Evolutionary conservation across 495 filamentous ascomycete genomes (phyloP).

Genomic region (Tuber magnatum): DNA sequence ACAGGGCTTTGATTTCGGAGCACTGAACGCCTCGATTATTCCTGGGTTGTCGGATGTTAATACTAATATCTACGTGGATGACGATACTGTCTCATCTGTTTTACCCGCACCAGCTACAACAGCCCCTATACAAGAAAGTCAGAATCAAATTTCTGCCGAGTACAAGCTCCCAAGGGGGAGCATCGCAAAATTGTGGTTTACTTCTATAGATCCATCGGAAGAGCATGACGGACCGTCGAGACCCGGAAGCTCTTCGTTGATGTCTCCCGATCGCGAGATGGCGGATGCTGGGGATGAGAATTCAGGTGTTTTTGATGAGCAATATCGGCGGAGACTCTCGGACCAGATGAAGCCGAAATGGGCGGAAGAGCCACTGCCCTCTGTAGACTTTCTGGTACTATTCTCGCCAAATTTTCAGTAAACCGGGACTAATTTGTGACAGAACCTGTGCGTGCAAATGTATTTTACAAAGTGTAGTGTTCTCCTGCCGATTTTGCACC

Average conservation of each 20-base stretch:
- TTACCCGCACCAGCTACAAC: background rate
- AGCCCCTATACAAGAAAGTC: background rate
- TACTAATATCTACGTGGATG: background rate
- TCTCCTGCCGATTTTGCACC: background rate
- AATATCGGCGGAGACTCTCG: background rate
- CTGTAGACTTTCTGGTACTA: background rate
- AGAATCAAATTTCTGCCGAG: background rate
- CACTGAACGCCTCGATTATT: slow-evolving; percentile 2
- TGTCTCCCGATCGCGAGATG: background rate
- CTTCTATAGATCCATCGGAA: background rate
- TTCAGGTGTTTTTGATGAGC: background rate
- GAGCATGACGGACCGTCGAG: background rate
- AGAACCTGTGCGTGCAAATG: slow-evolving; percentile 4
- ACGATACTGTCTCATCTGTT: background rate
- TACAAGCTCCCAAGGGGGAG: background rate
- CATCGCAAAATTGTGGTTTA: slow-evolving; percentile 1
- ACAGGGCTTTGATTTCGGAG: slow-evolving; percentile 2
- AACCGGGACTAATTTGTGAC: background rate
- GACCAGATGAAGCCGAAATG: slow-evolving; percentile 1
- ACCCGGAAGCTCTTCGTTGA: background rate
- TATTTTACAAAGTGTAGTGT: background rate
- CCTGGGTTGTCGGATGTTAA: background rate
- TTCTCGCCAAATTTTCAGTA: background rate
- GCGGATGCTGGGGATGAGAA: background rate
- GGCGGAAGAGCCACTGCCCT: background rate